Conservation (phyloP, 2,329 filamentous ascomycete genomes). For the Fusarium austroafricanum region DNA sequence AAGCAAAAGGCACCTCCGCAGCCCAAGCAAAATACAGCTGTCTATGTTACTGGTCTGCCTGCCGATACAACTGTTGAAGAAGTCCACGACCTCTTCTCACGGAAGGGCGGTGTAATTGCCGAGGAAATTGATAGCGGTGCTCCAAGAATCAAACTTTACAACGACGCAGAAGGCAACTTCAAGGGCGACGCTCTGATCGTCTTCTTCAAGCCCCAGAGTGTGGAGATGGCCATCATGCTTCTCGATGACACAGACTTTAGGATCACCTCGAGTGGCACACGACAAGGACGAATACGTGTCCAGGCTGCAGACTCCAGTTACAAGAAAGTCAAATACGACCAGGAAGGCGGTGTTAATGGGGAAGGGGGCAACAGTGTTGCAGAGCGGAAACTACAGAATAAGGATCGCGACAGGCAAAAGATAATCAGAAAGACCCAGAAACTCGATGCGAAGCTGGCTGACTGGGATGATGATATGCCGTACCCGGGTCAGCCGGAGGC, state of each 20-base stretch:
- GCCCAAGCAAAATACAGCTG: slow-evolving; percentile 81
- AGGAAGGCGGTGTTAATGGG: slow-evolving; percentile 46
- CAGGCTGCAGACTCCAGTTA: slow-evolving; percentile 89
- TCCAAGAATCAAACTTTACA: slow-evolving; percentile 94
- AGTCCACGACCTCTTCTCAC: slow-evolving; percentile 83
- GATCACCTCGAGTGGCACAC: slow-evolving; percentile 63
- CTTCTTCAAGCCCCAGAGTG: slow-evolving; percentile 96
- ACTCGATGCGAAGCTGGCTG: slow-evolving; percentile 88
- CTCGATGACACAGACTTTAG: slow-evolving; percentile 87
- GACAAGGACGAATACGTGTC: slow-evolving; percentile 78
- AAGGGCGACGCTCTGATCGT: slow-evolving; percentile 94
- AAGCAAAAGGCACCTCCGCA: slow-evolving; percentile 61
- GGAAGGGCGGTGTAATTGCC: slow-evolving; percentile 89
- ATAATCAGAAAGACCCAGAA: slow-evolving; percentile 93
- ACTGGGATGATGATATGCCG: slow-evolving; percentile 94
- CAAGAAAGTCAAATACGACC: slow-evolving; percentile 83
- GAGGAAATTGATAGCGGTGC: slow-evolving; percentile 91
- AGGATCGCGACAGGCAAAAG: slow-evolving; percentile 81
- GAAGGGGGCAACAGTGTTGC: slow-evolving; percentile 46
- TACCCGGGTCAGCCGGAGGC: slow-evolving; percentile 58
- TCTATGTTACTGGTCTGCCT: slow-evolving; percentile 92
- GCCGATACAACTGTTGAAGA: slow-evolving; percentile 82
- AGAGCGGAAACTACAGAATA: slow-evolving; percentile 60
- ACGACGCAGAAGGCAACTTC: slow-evolving; percentile 82
- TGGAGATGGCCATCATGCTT: slow-evolving; percentile 83